Evolutionary conservation across 345 rosid species (phyloP), one percentile per base, ranked within the genome.

Genomic region (Anacardium occidentale): DNA sequence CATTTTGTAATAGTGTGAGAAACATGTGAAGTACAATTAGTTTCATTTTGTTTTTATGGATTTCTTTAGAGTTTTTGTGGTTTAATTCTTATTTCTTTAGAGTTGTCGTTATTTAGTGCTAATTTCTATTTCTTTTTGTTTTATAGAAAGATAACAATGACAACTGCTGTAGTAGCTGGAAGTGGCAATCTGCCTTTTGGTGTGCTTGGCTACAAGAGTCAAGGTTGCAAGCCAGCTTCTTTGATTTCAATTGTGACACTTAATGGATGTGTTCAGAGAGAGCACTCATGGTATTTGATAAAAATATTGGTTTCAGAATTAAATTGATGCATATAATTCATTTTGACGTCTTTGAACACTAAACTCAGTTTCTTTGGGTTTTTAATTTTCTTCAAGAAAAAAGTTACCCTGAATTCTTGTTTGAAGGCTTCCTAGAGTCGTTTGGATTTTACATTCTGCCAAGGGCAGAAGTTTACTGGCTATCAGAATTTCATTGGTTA

Each of bases 261-360:
- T 79, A 80, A 34, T 63, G 81, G 87, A 66, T 80, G 85, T 76
- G 66, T 80, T 7, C 85, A 82, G 73, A 86, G 79, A 76, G 86
- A 87, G 4, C 76, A 80, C 29, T 84, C 92, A 68, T 85, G 97
- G 98, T 93, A 84, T 70, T 74, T 67, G 25, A 62, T 69, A 37
- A 25, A 18, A 58, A 45, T 58, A 37, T 71, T 64, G 26, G 8
- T 57, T 47, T 29, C 17, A 5, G 65, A 26, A 54, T 70, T 73
- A 26, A 61, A 42, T 63, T 53, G 58, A 66, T 71, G 20, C 58
- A 40, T 12, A 10, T 40, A 40, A 26, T 76, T 50, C 7, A 6
- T 26, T 74, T 59, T 61, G 57, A 68, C 54, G 17, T 37, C 32
- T 22, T 20, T 53, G 7, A 34, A 18, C 48, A 60, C 2, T 34